phyloP scores from a whole-genome alignment of 768 basidiomycete genomes.

The Pleurotus ostreatus region DNA sequence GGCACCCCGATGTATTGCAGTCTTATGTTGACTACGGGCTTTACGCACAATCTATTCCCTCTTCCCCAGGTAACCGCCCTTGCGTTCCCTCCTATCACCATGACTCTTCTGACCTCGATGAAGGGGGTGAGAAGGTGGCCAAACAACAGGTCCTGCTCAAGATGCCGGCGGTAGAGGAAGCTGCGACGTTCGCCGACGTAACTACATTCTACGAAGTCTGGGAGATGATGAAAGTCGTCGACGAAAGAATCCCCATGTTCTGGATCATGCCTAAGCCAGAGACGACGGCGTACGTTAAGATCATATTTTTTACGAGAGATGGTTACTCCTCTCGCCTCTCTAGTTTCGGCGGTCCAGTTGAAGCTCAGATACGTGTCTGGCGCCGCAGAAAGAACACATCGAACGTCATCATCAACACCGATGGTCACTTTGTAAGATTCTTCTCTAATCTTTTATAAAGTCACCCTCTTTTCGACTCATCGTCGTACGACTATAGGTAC shows the following conservation, averaged over 20 bases:
- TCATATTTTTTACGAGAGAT: no score
- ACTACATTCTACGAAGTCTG: constrained; percentile 38
- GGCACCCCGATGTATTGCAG: constrained; percentile 62
- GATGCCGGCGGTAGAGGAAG: constrained; percentile 65
- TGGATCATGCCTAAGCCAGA: constrained; percentile 45
- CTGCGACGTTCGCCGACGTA: constrained; percentile 50
- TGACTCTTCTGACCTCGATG: no score
- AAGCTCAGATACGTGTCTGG: not conserved
- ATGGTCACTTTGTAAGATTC: no score
- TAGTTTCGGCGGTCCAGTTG: not conserved
- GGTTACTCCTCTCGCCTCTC: no score
- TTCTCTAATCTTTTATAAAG: no score
- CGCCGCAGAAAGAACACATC: not conserved
- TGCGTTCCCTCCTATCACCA: no score
- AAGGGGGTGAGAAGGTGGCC: not conserved
- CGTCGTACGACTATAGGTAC: no score
- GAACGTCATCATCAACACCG: not conserved
- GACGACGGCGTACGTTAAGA: not conserved
- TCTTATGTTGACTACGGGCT: constrained; percentile 63
- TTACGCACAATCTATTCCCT: constrained; percentile 13
- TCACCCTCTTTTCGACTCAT: no score
- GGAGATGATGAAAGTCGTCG: constrained; percentile 35
- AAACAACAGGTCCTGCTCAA: constrained; percentile 48
- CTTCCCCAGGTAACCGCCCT: no score
- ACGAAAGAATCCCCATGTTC: constrained; percentile 44